Evolutionary conservation across 106 monocot species (phyloP).

Genomic region (Triglochin maritima): DNA sequence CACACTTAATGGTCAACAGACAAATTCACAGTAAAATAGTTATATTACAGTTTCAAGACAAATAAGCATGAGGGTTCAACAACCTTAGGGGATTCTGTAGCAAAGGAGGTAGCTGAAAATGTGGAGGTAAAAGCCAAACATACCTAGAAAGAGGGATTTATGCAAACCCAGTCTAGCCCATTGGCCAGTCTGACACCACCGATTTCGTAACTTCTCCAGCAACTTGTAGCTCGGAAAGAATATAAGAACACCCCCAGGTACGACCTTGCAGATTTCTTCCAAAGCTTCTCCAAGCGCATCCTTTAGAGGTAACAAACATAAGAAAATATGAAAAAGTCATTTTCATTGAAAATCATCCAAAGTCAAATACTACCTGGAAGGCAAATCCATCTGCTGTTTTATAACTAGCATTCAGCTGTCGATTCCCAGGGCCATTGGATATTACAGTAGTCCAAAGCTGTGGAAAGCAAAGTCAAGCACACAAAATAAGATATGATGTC

Average conservation of each 20-base stretch:
- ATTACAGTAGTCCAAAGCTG: slow-evolving; percentile 84
- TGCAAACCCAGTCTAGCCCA: slow-evolving; percentile 72
- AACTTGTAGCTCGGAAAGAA: slow-evolving; percentile 98
- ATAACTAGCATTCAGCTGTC: slow-evolving; percentile 87
- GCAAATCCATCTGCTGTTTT: slow-evolving; percentile 69
- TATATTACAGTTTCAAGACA: background rate
- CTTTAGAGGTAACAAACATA: slow-evolving; percentile 15
- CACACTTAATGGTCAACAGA: background rate
- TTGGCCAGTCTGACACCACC: slow-evolving; percentile 91
- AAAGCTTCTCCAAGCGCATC: slow-evolving; percentile 78
- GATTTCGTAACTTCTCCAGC: slow-evolving; percentile 66
- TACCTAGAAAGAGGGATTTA: slow-evolving; percentile 76
- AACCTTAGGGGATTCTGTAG: no score
- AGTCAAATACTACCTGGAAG: slow-evolving; percentile 61
- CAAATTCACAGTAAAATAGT: background rate
- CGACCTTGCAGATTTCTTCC: slow-evolving; percentile 84
- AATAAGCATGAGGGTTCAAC: background rate
- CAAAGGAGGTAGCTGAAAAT: background rate
- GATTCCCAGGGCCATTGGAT: slow-evolving; percentile 62
- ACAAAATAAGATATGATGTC: background rate
- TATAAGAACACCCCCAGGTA: slow-evolving; percentile 85
- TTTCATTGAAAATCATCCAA: background rate
- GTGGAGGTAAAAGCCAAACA: slow-evolving; percentile 8
- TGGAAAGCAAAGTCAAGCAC: slow-evolving; percentile 6
- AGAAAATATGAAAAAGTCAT: background rate